These are phyloP conservation scores for Polyporus arcularius DNA, from an alignment of 768 basidiomycete species.

Conservation along the genomic window DNA sequence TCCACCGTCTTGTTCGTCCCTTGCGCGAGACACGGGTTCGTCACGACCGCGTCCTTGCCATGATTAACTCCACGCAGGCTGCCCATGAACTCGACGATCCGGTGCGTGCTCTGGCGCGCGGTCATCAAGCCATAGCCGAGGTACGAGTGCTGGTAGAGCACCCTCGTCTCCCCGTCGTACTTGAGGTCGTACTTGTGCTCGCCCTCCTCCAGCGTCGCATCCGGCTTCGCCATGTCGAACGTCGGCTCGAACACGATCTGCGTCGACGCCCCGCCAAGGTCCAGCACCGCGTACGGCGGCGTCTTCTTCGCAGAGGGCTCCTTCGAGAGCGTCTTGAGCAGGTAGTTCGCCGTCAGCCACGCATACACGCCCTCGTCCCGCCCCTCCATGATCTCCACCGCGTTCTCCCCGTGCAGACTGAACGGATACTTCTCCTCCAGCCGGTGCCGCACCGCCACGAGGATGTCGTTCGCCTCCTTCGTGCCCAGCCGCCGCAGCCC, in stretches of 20 bases:
- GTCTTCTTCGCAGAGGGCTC: slow-evolving; percentile 32
- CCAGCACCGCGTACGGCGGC: slow-evolving; percentile 88
- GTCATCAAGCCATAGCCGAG: slow-evolving; percentile 95
- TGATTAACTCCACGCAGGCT: slow-evolving; percentile 37
- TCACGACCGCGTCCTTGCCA: slow-evolving; percentile 39
- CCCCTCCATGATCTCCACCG: slow-evolving; percentile 92
- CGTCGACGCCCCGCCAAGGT: slow-evolving; percentile 95
- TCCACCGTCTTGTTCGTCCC: slow-evolving; percentile 65
- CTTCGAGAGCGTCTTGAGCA: slow-evolving; percentile 66
- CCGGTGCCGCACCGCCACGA: slow-evolving; percentile 68
- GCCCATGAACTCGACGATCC: slow-evolving; percentile 85
- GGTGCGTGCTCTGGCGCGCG: slow-evolving; percentile 82
- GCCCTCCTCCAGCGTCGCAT: slow-evolving; percentile 60
- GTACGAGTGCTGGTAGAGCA: slow-evolving; percentile 96
- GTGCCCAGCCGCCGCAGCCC: slow-evolving; percentile 75
- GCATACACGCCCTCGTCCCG: slow-evolving; percentile 97
- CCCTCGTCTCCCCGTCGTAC: slow-evolving; percentile 70
- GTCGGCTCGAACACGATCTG: slow-evolving; percentile 96
- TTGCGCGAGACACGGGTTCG: slow-evolving; percentile 82
- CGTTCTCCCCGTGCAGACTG: slow-evolving; percentile 54
- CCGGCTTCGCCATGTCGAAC: slow-evolving; percentile 45
- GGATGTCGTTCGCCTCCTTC: slow-evolving; percentile 64
- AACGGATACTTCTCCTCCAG: slow-evolving; percentile 70
- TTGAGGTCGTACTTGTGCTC: slow-evolving; percentile 89
- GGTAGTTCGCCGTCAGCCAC: slow-evolving; percentile 97